Evolutionary conservation across 768 basidiomycete genomes (phyloP).

Genomic region (Boletus bicolor): DNA sequence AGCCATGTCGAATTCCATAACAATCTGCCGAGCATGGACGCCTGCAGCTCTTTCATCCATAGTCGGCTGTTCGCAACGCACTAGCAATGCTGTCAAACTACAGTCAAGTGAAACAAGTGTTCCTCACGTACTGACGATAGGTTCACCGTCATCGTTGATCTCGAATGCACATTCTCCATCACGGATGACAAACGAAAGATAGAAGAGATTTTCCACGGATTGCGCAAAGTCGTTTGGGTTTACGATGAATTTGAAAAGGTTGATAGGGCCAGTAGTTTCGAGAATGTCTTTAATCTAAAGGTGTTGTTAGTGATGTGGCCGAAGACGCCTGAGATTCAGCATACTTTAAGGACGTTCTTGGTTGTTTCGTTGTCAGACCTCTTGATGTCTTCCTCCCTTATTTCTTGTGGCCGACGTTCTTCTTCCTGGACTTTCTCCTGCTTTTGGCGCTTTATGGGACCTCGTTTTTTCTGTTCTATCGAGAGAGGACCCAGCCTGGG

Average conservation of each 20-base stretch:
- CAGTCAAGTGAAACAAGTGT: background rate
- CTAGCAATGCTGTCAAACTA: constrained; percentile 33
- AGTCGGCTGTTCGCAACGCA: constrained; percentile 59
- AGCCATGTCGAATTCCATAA: constrained; percentile 88
- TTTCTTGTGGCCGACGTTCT: constrained; percentile 70
- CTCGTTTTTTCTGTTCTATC: constrained; percentile 79
- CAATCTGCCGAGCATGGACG: constrained; percentile 75
- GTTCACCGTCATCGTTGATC: constrained; percentile 62
- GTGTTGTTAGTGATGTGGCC: background rate
- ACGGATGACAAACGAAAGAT: constrained; percentile 87
- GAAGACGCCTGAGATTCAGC: constrained; percentile 21
- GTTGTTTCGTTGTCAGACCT: constrained; percentile 87
- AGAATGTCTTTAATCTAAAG: constrained; percentile 63
- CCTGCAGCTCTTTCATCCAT: constrained; percentile 62
- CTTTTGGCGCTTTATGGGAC: constrained; percentile 54
- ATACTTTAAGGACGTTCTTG: constrained; percentile 74
- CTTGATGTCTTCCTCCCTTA: constrained; percentile 78
- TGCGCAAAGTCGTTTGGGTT: constrained; percentile 92
- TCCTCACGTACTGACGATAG: constrained; percentile 62
- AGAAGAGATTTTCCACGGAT: constrained; percentile 95
- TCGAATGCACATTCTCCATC: constrained; percentile 81
- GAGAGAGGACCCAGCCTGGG: constrained; percentile 90
- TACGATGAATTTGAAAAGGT: constrained; percentile 83
- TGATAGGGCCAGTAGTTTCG: constrained; percentile 48
- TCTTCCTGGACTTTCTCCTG: constrained; percentile 71